These are phyloP conservation scores for Zarea fungicola DNA, from an alignment of 2,329 filamentous ascomycete genomes.

Conservation along the genomic window DNA sequence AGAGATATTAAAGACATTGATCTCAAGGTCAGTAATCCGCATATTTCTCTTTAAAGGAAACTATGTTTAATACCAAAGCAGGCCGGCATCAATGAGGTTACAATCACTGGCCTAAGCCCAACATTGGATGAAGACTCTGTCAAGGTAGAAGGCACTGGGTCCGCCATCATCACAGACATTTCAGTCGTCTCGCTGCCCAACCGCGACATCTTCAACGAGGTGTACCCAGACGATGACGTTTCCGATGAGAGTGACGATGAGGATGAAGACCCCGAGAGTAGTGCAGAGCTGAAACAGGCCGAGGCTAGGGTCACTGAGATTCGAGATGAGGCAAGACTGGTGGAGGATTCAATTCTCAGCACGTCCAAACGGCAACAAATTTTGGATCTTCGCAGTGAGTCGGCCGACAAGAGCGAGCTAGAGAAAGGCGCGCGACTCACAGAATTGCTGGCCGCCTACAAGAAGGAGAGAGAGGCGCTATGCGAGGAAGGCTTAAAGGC, in stretches of 20 bases:
- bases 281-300: slow-evolving; percentile 22
- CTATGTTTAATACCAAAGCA: too few species aligned
- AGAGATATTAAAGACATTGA: slow-evolving; percentile 52
- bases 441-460: slow-evolving; percentile 35
- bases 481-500: slow-evolving; percentile 37
- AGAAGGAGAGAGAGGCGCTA: slow-evolving; percentile 35
- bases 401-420: slow-evolving; percentile 25
- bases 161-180: slow-evolving; percentile 56
- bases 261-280: slow-evolving; percentile 20
- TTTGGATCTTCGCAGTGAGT: slow-evolving; percentile 35
- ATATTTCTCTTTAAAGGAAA: too few species aligned
- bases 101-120: slow-evolving; percentile 50
- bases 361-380: slow-evolving; percentile 33
- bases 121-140: slow-evolving; percentile 54
- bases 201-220: slow-evolving; percentile 47
- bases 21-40: slow-evolving; percentile 4
- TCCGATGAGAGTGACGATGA: slow-evolving; percentile 25
- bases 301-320: slow-evolving; percentile 27
- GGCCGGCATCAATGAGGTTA: slow-evolving; percentile 54
- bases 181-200: slow-evolving; percentile 54
- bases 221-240: slow-evolving; percentile 43
- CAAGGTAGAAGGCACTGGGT: slow-evolving; percentile 53
- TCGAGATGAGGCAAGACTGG: slow-evolving; percentile 17
- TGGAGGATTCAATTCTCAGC: slow-evolving; percentile 19
- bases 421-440: slow-evolving; percentile 31